Evolutionary conservation across 2,329 filamentous ascomycete genomes (phyloP).

Genomic region (Amylocarpus encephaloides): DNA sequence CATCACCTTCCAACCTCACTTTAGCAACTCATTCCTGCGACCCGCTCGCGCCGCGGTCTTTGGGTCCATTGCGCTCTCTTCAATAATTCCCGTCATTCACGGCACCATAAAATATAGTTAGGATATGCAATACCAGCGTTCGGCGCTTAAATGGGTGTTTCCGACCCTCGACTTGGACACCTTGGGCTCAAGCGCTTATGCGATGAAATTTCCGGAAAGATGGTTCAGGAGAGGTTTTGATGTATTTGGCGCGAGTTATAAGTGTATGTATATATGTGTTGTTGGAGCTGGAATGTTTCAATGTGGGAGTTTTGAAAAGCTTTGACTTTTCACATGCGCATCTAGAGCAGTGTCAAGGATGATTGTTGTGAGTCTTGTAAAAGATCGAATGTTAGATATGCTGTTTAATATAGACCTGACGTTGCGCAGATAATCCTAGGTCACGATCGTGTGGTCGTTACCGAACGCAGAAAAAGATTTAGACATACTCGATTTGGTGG

Average conservation of each 20-base stretch:
- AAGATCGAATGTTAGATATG: too few species aligned
- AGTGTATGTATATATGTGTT: slow-evolving; percentile 43
- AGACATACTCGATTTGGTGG: too few species aligned
- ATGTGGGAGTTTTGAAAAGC: slow-evolving; percentile 33
- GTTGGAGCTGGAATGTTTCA: slow-evolving; percentile 36
- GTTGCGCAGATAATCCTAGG: too few species aligned
- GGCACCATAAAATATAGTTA: slow-evolving; percentile 32
- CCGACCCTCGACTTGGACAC: slow-evolving; percentile 35
- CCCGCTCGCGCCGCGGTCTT: slow-evolving; percentile 37
- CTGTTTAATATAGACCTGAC: too few species aligned
- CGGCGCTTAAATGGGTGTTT: slow-evolving; percentile 37
- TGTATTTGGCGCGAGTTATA: slow-evolving; percentile 41
- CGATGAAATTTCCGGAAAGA: slow-evolving; percentile 37
- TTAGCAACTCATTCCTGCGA: slow-evolving; percentile 35
- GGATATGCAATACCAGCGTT: slow-evolving; percentile 32
- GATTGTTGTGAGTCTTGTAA: too few species aligned
- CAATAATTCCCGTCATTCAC: slow-evolving; percentile 37
- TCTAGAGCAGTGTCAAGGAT: not conserved
- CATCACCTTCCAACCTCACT: slow-evolving; percentile 34
- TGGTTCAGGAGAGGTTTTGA: slow-evolving; percentile 40
- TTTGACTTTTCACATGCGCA: slow-evolving; percentile 28
- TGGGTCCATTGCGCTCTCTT: slow-evolving; percentile 36
- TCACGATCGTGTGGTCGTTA: too few species aligned
- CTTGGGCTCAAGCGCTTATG: slow-evolving; percentile 36
- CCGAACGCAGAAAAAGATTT: too few species aligned